phyloP scores from a whole-genome alignment of 257 asterid species.

The Nicotiana tomentosiformis region DNA sequence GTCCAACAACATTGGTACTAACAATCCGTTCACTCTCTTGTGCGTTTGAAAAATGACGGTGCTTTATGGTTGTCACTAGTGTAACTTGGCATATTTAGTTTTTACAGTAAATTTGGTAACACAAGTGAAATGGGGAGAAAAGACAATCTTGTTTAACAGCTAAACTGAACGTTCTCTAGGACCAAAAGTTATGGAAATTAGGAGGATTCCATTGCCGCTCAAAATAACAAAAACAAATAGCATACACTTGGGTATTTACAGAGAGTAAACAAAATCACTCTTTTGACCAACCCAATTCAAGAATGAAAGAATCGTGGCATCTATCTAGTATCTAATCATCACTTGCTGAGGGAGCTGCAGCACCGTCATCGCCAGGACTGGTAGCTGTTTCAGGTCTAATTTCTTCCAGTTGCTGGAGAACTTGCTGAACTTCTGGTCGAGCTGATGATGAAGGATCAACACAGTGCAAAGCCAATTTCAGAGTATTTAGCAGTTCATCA shows the following conservation, averaged over 20 bases:
- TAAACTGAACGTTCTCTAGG: neutral
- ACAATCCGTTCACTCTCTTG: neutral
- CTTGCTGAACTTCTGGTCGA: conserved; percentile 72
- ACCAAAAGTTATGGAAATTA: neutral
- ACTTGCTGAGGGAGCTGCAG: conserved; percentile 25
- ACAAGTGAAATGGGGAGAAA: neutral
- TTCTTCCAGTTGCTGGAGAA: conserved; percentile 80
- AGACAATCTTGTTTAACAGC: neutral
- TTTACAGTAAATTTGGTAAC: neutral
- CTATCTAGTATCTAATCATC: conserved; percentile 22
- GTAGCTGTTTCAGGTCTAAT: conserved; percentile 60
- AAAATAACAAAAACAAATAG: neutral
- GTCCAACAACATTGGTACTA: neutral
- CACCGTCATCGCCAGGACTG: conserved; percentile 61
- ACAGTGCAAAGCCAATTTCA: conserved; percentile 87
- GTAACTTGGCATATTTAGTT: neutral
- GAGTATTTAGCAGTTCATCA: conserved; percentile 70
- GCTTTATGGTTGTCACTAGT: too few species aligned
- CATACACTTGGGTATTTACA: neutral
- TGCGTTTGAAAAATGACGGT: neutral
- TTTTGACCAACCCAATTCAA: conserved; percentile 18
- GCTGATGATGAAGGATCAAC: conserved; percentile 83
- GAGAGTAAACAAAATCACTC: neutral
- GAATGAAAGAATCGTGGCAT: conserved; percentile 69
- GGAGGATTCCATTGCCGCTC: neutral